Evolutionary conservation across 2,329 filamentous ascomycete genomes (phyloP), one percentile per base, ranked within the genome.

Genomic region (Talaromyces sp.): DNA sequence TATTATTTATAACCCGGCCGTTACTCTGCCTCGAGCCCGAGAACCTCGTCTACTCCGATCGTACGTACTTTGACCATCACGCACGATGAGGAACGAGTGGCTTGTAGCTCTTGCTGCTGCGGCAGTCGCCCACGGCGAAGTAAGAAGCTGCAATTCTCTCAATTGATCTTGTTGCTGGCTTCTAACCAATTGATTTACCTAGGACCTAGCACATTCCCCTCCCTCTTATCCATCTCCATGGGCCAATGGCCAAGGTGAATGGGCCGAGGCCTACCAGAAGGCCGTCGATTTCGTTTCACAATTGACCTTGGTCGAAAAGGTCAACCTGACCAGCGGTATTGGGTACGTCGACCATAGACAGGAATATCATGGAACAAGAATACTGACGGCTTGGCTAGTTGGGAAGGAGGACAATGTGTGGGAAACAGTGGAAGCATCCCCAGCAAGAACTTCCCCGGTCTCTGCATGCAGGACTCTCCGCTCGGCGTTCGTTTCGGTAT

Each of bases 321-420:
- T 98, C 76, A 98, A 98, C 75, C 75, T 99, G 66, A 98, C 94
- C 2, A 97, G 93, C 0, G 94, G 94, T 74, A 85, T 89, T 65
- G 92, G 92, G 85, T 94, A 78, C 75, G 87, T 78, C 67, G 47
- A 12, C 3, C 14, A 0, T 30, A 4, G 12, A 44, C n/a, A 28
- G 7, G 31, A n/a, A 31, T 60, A 34, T 16, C 30, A 53, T 33
- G 4, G 16, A 12, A 2, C 8, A 28, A 27, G 51, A 53, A 59
- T 47, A 44, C 23, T 28, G 33, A 40, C 55, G 16, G 10, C 8
- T 8, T 30, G 31, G 16, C 34, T 34, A 87, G 86, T 51, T 91
- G 88, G 88, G 74, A 83, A 74, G 79, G 84, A 56, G 90, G 90
- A 64, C 82, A 84, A 65, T 95, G 91, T 68, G 91, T 96, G 12